phyloP scores from a whole-genome alignment of 2,329 filamentous ascomycete species.

The Exophiala dermatitidis region DNA sequence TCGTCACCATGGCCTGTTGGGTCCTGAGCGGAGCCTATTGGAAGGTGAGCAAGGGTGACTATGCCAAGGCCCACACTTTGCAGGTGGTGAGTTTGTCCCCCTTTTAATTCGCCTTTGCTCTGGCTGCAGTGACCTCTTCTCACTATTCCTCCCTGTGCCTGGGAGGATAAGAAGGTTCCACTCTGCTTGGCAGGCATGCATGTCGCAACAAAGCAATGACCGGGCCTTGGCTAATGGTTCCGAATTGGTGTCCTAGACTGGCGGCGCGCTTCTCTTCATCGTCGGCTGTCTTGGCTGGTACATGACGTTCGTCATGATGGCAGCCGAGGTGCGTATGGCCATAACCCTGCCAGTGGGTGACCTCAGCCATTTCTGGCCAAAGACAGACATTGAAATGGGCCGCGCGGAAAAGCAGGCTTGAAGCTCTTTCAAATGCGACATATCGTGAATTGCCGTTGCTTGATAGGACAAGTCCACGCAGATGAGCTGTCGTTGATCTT shows the following conservation, averaged over 20 bases:
- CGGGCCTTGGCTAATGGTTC: background rate
- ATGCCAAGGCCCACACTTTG: conserved; percentile 13
- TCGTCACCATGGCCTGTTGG: conserved; percentile 22
- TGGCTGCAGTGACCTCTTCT: background rate
- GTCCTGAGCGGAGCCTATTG: conserved; percentile 25
- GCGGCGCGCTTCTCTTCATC: conserved; percentile 24
- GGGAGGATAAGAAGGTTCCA: no score
- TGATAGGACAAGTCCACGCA: background rate
- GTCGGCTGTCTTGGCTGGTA: conserved; percentile 24
- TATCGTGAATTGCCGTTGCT: background rate
- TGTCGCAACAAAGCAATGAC: no score
- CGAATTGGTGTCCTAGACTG: conserved; percentile 9
- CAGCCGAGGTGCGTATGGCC: conserved; percentile 24
- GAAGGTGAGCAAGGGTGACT: conserved; percentile 24
- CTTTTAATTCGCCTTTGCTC: background rate
- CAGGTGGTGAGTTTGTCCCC: conserved; percentile 20
- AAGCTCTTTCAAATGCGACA: background rate
- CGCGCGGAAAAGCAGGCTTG: conserved; percentile 19
- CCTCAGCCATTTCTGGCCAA: conserved; percentile 24
- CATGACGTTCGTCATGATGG: conserved; percentile 27
- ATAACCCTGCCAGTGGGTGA: conserved; percentile 24
- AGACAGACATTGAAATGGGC: conserved; percentile 21
- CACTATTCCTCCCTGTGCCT: no score
- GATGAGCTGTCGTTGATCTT: no score
- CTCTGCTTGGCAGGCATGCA: background rate